Percentiles rank a stretch among this genome's conserved stretches.
Conservation (phyloP, 805 yeast species). For the Debaryomyces castellii region DNA sequence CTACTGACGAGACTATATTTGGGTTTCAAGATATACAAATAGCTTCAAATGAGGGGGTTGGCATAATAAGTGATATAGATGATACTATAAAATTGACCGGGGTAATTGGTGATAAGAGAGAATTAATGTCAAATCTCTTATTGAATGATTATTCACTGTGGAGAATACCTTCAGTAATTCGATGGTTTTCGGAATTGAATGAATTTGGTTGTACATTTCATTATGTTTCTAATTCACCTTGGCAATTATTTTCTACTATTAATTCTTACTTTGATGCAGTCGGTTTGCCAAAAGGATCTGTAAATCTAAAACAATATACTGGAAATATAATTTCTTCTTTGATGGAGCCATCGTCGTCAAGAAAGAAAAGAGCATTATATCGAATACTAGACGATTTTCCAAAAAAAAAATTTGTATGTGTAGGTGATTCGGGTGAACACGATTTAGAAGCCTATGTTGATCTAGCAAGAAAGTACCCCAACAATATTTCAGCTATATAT, state of each 20-base stretch:
- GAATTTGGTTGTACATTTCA: conserved; percentile 60
- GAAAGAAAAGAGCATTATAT: conserved; percentile 67
- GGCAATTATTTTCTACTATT: conserved; percentile 74
- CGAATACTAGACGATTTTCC: conserved; percentile 74
- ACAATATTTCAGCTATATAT: conserved; percentile 68
- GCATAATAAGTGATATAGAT: conserved; percentile 87
- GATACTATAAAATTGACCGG: conserved; percentile 93
- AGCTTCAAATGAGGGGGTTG: conserved; percentile 52
- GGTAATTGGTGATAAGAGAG: conserved; percentile 82
- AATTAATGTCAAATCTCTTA: conserved; percentile 75
- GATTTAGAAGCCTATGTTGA: conserved; percentile 90
- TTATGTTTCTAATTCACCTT: conserved; percentile 94
- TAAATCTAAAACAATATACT: conserved; percentile 83
- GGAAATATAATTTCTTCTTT: conserved; percentile 81
- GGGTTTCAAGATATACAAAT: conserved; percentile 45
- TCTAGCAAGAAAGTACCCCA: conserved; percentile 60
- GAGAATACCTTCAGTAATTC: conserved; percentile 69
- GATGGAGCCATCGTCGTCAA: conserved; percentile 82
- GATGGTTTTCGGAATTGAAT: conserved; percentile 63
- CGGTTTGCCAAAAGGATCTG: conserved; percentile 73
- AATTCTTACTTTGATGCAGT: conserved; percentile 53
- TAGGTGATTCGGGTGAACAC: conserved; percentile 96
- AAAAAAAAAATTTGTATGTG: conserved; percentile 68
- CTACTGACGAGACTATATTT: conserved; percentile 46
- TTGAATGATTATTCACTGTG: conserved; percentile 65